Evolutionary conservation across 345 rosid genomes (phyloP), one percentile per base, ranked within the genome.

Genomic region (Lumnitzera racemosa): DNA sequence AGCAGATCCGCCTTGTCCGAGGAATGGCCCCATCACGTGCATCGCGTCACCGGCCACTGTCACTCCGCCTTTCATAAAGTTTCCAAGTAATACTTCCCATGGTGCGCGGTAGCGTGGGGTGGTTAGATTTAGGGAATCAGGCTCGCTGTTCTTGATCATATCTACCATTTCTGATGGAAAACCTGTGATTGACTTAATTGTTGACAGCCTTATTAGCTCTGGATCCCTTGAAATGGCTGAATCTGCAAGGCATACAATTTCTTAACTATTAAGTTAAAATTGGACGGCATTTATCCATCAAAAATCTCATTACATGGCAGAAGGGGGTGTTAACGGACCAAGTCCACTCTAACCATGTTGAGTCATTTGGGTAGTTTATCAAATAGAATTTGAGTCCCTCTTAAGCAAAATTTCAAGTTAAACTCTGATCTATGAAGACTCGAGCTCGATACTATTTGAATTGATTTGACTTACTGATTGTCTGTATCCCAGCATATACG

Each of bases 1-100:
- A 0, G 81, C 78, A 0, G 80, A 76, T 55, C 84, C 86, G 0
- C 84, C 88, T 46, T 81, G 86, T 46, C 74, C 83, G 1, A 78
- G 50, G 65, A 76, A 78, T 1, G 83, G 91, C 41, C 75, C 74
- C 91, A 80, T 82, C 11, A 67, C 67, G 13, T 80, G 88, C 82
- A 82, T 67, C 1, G 81, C 81, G 24, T 81, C 80, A 0, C 91
- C 80, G 2, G 84, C 83, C 2, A 83, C 83, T 16, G 83, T 81
- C 50, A 74, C 76, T 0, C 74, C 70, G 61, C 86, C 86, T 27
- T 58, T 68, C 46, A 78, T 64, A 29, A 71, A 78, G n/a, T 54
- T 73, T 5, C 67, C 77, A 0, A 75, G 46, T 46, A 78, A 55
- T 24, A 81, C 58, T 13, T 78, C 82, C 68, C 70, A 74, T 0